Evolutionary conservation across 257 asterid genomes (phyloP).

Genomic region (Penstemon eatonii): DNA sequence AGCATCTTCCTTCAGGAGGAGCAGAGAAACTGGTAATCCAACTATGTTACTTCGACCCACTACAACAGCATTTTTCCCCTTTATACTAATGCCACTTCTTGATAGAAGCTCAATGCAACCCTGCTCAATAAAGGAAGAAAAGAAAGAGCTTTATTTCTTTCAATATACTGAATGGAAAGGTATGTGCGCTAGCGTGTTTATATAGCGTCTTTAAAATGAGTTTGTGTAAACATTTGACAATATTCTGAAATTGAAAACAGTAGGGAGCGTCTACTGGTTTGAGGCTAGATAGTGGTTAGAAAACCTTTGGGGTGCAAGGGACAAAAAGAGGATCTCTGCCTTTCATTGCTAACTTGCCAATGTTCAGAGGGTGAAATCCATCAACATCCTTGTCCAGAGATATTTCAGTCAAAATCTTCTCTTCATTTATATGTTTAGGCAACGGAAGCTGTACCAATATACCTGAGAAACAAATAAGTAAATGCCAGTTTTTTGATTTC

Average conservation of each 20-base stretch:
- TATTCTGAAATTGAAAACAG: neutral
- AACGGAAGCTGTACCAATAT: conserved; percentile 92
- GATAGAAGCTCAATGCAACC: conserved; percentile 88
- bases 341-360: conserved; percentile 98
- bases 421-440: conserved; percentile 92
- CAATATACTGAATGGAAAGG: neutral
- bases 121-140: conserved; percentile 32
- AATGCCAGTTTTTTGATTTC: neutral
- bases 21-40: conserved; percentile 83
- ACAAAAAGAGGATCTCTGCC: conserved; percentile 91
- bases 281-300: neutral
- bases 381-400: conserved; percentile 90
- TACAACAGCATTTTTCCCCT: conserved; percentile 90
- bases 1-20: conserved; percentile 91
- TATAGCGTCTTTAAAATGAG: neutral
- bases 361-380: conserved; percentile 93
- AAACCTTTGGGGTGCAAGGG: conserved; percentile 98
- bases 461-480: conserved; percentile 46
- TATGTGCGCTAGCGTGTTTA: neutral
- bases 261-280: neutral
- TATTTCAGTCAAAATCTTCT: conserved; percentile 70
- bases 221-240: neutral
- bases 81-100: conserved; percentile 67
- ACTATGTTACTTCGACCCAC: conserved; percentile 97
- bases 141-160: conserved; percentile 6